Base-by-base conservation (phyloP, 139 green algal species). In the Ulvella scutata region DNA sequence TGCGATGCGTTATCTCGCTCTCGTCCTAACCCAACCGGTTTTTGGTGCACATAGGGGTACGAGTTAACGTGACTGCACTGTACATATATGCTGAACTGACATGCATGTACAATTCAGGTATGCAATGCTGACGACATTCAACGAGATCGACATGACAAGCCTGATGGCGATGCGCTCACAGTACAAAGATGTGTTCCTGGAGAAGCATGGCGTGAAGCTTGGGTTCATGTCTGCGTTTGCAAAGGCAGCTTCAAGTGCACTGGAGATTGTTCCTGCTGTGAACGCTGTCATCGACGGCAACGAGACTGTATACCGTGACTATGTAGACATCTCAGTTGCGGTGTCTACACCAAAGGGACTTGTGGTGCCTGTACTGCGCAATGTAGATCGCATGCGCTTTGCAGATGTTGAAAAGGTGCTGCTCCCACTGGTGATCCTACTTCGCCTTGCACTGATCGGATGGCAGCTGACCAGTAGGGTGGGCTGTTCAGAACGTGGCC, bases 221-320 rank as follows among this genome's bases (percentile, higher is more conserved):
- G 95, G 95, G 79, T 98, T 99, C 86, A 99, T 99, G 95, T 93
- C 82, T 2, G 93, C 90, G 0, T 99, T 99, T 81, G 89, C 99
- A 39, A 97, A 96, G 89, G 95, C 93, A 17, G 76, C 89, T 0
- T 85, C 86, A 0, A 82, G 89, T 26, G 93, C 95, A 26, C 79
- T 98, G 61, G 79, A 90, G 74, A 80, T 91, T 75, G 88, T 97
- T 28, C 93, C 93, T 0, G 87, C 90, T 1, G 93, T 96, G 9
- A 99, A 98, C 77, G 93, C 85, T 3, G 90, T 97, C 7, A 98
- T 98, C 60, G 93, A 98, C 51, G 90, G 87, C 37, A 88, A 96
- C 43, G 92, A 97, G 72, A 97, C 98, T 75, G 80, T 98, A 36
- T 98, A 98, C 87, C 51, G 51, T 29, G 51, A 80, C 73, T 81